Evolutionary conservation across 176 grass and related monocot species (phyloP).

Genomic region (Musa itinerans): DNA sequence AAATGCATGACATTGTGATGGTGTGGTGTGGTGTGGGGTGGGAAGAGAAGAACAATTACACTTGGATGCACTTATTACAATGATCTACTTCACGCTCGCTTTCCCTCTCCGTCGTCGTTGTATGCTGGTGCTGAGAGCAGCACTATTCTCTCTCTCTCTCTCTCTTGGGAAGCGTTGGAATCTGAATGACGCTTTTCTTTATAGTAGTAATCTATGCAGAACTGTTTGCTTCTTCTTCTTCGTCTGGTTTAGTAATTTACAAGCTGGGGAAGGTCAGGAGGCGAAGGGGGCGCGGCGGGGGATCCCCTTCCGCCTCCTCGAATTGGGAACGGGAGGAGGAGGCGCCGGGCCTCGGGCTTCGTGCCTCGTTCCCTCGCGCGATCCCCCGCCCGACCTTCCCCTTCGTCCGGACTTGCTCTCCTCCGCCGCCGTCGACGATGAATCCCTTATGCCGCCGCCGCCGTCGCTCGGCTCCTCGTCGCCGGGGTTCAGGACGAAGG

Average conservation of each 20-base stretch:
- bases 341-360: not conserved
- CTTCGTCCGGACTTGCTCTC: not conserved
- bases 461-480: not conserved
- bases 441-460: not conserved
- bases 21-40: too few relatives aligned
- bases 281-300: constrained; percentile 68
- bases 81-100: not conserved
- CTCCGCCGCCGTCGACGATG: constrained; percentile 2
- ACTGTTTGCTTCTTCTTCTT: not conserved
- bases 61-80: too few relatives aligned
- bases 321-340: constrained; percentile 16
- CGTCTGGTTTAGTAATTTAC: constrained; percentile 1
- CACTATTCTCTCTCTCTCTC: too few relatives aligned
- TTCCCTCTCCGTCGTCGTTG: not conserved
- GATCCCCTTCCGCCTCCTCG: constrained; percentile 53
- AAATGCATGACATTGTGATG: too few relatives aligned
- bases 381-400: not conserved
- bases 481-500: not conserved
- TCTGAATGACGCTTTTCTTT: not conserved
- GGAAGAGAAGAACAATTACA: too few relatives aligned
- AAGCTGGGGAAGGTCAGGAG: constrained; percentile 29
- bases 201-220: not conserved
- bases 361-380: not conserved
- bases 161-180: not conserved
- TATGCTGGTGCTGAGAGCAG: not conserved